phyloP scores from a whole-genome alignment of 306 rosid species.

The Quercus agrifolia region DNA sequence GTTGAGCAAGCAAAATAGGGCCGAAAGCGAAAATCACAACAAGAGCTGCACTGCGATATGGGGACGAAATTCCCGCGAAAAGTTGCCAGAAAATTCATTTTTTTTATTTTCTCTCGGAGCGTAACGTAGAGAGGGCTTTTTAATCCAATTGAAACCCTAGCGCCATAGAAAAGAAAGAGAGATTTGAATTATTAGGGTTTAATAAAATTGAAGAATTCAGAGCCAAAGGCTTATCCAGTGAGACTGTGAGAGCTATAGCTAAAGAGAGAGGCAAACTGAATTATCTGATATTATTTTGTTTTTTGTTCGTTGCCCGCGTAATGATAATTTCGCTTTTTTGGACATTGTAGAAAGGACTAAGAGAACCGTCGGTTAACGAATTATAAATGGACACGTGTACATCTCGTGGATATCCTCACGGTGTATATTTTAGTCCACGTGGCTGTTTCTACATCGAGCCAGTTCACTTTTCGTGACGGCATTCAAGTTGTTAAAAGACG shows the following conservation, averaged over 20 bases:
- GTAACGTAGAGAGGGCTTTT: not conserved
- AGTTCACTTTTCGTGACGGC: too few relatives aligned
- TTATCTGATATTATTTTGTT: conserved; percentile 22
- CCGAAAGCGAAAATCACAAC: conserved; percentile 60
- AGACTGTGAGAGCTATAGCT: not conserved
- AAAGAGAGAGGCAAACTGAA: conserved; percentile 8
- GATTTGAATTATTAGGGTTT: not conserved
- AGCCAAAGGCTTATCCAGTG: conserved; percentile 8
- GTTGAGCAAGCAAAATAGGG: conserved; percentile 30
- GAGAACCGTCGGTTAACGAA: not conserved
- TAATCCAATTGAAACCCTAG: conserved; percentile 43
- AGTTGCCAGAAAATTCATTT: conserved; percentile 57
- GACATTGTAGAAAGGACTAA: not conserved
- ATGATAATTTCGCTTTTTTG: conserved; percentile 17
- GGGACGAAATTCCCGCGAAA: conserved; percentile 55
- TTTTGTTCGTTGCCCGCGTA: conserved; percentile 34
- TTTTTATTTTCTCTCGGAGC: not conserved
- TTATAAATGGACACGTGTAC: not conserved
- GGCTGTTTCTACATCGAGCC: not conserved
- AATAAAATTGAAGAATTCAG: not conserved
- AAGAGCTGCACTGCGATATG: conserved; percentile 55
- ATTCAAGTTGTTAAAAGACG: too few relatives aligned
- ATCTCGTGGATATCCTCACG: not conserved
- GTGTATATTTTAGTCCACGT: not conserved
- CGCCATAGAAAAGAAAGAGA: conserved; percentile 42